phyloP scores from a whole-genome alignment of 1,284 basidiomycete genomes.

The Fomes fomentarius region DNA sequence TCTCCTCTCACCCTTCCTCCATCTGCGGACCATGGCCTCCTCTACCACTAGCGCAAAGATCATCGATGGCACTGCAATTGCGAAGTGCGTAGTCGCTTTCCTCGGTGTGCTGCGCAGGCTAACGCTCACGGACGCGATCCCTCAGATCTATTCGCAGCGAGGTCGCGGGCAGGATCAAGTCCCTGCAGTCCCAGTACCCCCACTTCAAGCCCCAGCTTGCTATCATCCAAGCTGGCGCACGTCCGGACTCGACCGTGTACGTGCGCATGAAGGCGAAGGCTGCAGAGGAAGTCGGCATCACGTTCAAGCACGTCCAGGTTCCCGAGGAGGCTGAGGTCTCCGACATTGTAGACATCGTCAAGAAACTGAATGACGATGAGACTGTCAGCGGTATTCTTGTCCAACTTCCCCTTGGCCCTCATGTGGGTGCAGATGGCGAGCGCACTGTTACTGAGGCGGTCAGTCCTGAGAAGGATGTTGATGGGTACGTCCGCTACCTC shows the following conservation, averaged over 20 bases:
- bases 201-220: slow-evolving; percentile 90
- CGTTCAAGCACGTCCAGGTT: slow-evolving; percentile 80
- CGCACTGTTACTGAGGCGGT: slow-evolving; percentile 94
- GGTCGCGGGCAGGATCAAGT: slow-evolving; percentile 68
- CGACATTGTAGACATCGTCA: slow-evolving; percentile 80
- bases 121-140: slow-evolving; percentile 1
- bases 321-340: slow-evolving; percentile 76
- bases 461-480: slow-evolving; percentile 94
- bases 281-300: slow-evolving; percentile 93
- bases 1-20: slow-evolving; percentile 43
- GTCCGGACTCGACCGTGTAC: slow-evolving; percentile 91
- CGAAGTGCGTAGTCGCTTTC: slow-evolving; percentile 63
- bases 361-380: slow-evolving; percentile 85
- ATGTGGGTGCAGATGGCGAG: slow-evolving; percentile 86
- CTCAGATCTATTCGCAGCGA: slow-evolving; percentile 78
- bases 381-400: slow-evolving; percentile 91
- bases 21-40: slow-evolving; percentile 53
- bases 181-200: slow-evolving; percentile 66
- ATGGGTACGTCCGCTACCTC: slow-evolving; percentile 66
- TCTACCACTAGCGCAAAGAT: slow-evolving; percentile 47
- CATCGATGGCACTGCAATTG: slow-evolving; percentile 89
- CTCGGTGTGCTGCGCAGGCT: background rate
- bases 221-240: slow-evolving; percentile 93
- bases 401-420: slow-evolving; percentile 93
- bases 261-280: slow-evolving; percentile 99